Evolutionary conservation across 148 eudicot species (phyloP), one percentile per base, ranked within the genome.

Genomic region (Rhododendron williamsianum): DNA sequence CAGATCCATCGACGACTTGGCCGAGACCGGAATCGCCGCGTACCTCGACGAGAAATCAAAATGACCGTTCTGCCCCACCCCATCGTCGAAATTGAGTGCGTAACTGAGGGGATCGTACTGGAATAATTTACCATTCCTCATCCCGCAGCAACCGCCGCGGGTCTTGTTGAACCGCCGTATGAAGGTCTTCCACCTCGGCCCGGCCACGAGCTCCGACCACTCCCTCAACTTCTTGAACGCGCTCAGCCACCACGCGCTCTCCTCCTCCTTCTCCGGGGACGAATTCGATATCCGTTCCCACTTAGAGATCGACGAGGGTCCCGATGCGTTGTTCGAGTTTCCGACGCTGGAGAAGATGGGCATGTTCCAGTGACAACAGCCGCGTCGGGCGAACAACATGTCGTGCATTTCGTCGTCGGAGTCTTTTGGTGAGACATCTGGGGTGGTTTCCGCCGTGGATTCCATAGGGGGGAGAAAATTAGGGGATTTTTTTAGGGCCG

Each of bases 131-230:
- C 56, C 86, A 8, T 87, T 48, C 77, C 52, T 88, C 7, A 86
- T 79, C 69, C 54, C 83, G 35, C 71, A 78, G 87, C 85, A 87
- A 2, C 54, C 23, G 3, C 83, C 74, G 21, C 85, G 74, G 5
- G 81, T 86, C 48, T 87, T 86, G 36, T 91, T 93, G 74, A 95
- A 94, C 36, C 94, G 90, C 2, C 98, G 91, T 4, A 95, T 94
- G 83, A 94, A 95, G 0, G 95, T 95, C 91, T 95, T 95, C 98
- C 98, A 95, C 36, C 91, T 87, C 0, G 97, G 98, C 0, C 97
- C 95, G 38, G 94, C 97, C 4, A 91, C 89, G 63, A 94, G 82
- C 92, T 95, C 97, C 54, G 98, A 95, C 98, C 97, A 95, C 86
- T 93, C 94, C 6, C 98, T 90, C 6, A 91, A 56, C 91, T 93